A percentile compares a stretch with the other conserved stretches of the same genome.
Evolutionary conservation across 2,329 filamentous ascomycete genomes (phyloP).

Genomic region (Penicillium concentricum): DNA sequence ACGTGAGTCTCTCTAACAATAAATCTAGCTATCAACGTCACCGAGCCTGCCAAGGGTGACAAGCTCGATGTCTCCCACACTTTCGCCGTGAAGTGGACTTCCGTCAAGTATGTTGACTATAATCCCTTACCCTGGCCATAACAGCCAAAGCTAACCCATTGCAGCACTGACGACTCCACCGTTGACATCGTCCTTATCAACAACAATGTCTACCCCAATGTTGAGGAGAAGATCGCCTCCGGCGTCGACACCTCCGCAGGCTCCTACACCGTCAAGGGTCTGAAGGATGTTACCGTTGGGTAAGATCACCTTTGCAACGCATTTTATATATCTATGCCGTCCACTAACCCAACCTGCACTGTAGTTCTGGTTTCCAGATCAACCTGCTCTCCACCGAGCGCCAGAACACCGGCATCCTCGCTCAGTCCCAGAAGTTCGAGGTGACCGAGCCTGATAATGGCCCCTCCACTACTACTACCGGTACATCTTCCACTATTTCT

Average conservation of each 20-base stretch:
- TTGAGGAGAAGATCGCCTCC: slow-evolving; percentile 34
- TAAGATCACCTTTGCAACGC: slow-evolving; percentile 8
- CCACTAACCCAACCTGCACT: slow-evolving; percentile 2
- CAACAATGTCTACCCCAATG: slow-evolving; percentile 34
- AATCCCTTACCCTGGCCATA: not conserved
- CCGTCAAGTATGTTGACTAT: slow-evolving; percentile 31
- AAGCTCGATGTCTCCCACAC: slow-evolving; percentile 33
- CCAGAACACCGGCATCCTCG: slow-evolving; percentile 42
- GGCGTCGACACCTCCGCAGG: slow-evolving; percentile 38
- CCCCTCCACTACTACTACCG: slow-evolving; percentile 18
- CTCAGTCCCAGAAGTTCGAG: slow-evolving; percentile 40
- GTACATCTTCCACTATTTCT: slow-evolving; percentile 12
- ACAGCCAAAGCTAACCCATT: not conserved
- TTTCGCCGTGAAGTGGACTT: slow-evolving; percentile 42
- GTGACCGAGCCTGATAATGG: slow-evolving; percentile 21
- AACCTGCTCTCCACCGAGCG: slow-evolving; percentile 37
- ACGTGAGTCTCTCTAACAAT: not conserved
- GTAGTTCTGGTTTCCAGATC: slow-evolving; percentile 41
- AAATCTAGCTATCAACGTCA: slow-evolving; percentile 35
- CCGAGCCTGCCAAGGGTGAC: slow-evolving; percentile 32
- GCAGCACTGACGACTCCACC: slow-evolving; percentile 39
- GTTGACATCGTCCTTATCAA: slow-evolving; percentile 46
- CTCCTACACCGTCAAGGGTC: slow-evolving; percentile 35
- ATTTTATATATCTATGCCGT: too few species aligned
- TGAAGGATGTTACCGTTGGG: slow-evolving; percentile 26